Percentiles rank a stretch among this genome's conserved stretches.
Conservation (phyloP, 2,329 filamentous ascomycete species). For the Aspergillus costaricaensis region DNA sequence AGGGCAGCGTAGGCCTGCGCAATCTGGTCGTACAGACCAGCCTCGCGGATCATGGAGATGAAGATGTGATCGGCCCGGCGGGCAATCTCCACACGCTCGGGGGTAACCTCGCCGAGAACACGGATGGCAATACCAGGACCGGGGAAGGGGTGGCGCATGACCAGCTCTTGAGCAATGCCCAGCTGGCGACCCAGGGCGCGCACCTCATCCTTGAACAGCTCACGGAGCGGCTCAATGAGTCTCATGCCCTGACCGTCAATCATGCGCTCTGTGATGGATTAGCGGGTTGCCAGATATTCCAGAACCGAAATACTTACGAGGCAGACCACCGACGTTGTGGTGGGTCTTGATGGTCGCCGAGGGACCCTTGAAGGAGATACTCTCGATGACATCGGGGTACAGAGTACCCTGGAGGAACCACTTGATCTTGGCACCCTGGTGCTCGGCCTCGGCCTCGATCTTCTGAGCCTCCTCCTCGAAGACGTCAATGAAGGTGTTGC, state of each 20-base stretch:
- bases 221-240: constrained; percentile 72
- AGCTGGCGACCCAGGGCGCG: constrained; percentile 68
- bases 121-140: constrained; percentile 75
- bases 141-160: constrained; percentile 70
- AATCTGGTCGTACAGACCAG: constrained; percentile 58
- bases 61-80: constrained; percentile 50
- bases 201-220: constrained; percentile 85
- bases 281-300: not conserved
- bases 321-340: constrained; percentile 46
- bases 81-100: constrained; percentile 75
- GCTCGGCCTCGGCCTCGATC: constrained; percentile 71
- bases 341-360: constrained; percentile 73
- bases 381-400: constrained; percentile 71
- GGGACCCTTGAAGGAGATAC: constrained; percentile 72
- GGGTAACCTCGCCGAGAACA: constrained; percentile 81
- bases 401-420: constrained; percentile 88
- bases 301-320: not conserved
- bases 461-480: constrained; percentile 78
- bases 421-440: constrained; percentile 71
- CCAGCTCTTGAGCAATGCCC: constrained; percentile 71
- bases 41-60: constrained; percentile 48
- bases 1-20: constrained; percentile 71
- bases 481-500: constrained; percentile 75
- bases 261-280: constrained; percentile 45
- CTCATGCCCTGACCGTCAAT: constrained; percentile 50